These are phyloP conservation scores for Nakazawaea pomicola DNA, from an alignment of 805 yeast species.

Conservation along the genomic window DNA sequence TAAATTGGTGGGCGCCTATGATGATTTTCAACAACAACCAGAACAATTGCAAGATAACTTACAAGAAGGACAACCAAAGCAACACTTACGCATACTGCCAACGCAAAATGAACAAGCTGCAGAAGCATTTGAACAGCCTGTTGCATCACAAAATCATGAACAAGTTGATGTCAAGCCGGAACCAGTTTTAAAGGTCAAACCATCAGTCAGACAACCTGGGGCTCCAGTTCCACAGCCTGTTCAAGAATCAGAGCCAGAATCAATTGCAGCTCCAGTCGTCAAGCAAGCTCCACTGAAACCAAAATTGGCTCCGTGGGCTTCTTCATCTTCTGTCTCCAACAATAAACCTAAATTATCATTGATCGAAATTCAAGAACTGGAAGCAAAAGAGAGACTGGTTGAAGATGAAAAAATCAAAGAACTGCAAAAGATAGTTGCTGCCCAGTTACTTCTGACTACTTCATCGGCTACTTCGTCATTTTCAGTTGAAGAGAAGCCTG, in stretches of 20 bases:
- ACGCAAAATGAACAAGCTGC: too few species aligned
- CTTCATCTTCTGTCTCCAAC: constrained; percentile 18
- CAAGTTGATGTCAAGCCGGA: constrained; percentile 15
- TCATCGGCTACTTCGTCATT: not conserved
- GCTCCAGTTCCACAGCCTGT: not conserved
- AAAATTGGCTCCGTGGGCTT: constrained; percentile 54
- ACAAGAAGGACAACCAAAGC: not conserved
- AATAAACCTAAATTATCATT: constrained; percentile 37
- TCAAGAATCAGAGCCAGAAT: not conserved
- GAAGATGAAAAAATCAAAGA: constrained; percentile 34
- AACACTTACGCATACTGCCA: too few species aligned
- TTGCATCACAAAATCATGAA: too few species aligned
- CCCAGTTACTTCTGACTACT: constrained; percentile 7
- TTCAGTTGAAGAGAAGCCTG: constrained; percentile 19
- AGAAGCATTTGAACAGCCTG: too few species aligned
- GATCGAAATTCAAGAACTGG: constrained; percentile 43
- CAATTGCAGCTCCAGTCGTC: not conserved
- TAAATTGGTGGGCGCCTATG: constrained; percentile 9
- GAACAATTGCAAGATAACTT: not conserved
- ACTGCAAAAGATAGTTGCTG: constrained; percentile 18
- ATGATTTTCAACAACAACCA: not conserved
- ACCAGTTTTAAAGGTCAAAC: constrained; percentile 44
- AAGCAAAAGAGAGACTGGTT: constrained; percentile 39
- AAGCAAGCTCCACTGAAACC: constrained; percentile 14
- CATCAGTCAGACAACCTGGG: not conserved